Conservation (phyloP, 164 flowering plant genomes). For the Echeveria elegans region DNA sequence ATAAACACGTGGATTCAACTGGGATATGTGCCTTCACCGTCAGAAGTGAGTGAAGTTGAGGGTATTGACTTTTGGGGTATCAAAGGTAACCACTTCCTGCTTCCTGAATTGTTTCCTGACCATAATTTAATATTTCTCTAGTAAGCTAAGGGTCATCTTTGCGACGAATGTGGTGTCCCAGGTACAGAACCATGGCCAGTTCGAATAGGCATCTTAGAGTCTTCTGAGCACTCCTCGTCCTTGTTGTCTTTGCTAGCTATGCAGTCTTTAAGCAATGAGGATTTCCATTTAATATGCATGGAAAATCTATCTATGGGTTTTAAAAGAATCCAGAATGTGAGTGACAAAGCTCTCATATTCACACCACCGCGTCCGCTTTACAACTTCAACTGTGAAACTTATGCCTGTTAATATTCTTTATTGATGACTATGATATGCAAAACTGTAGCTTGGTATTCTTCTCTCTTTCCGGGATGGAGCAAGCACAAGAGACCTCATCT, state of each 20-base stretch:
- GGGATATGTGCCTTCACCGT: conserved; percentile 65
- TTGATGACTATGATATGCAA: conserved; percentile 8
- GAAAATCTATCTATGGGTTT: conserved; percentile 34
- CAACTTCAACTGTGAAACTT: neutral
- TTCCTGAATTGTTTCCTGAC: neutral
- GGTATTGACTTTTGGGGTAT: conserved; percentile 46
- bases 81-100: conserved; percentile 29
- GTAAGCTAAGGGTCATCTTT: conserved; percentile 10
- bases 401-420: neutral
- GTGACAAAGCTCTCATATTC: neutral
- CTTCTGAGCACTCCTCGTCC: conserved; percentile 34
- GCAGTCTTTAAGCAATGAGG: conserved; percentile 41
- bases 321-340: conserved; percentile 21
- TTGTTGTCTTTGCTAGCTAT: conserved; percentile 44
- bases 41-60: conserved; percentile 73
- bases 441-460: conserved; percentile 47
- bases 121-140: conserved; percentile 8
- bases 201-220: conserved; percentile 69
- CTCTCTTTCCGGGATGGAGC: conserved; percentile 75
- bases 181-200: conserved; percentile 57
- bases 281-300: conserved; percentile 62
- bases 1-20: conserved; percentile 49
- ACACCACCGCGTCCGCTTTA: neutral
- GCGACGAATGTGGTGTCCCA: conserved; percentile 22
- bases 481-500: conserved; percentile 36